Conservation (phyloP, 2,329 filamentous ascomycete species). For the Calycina herbarum region DNA sequence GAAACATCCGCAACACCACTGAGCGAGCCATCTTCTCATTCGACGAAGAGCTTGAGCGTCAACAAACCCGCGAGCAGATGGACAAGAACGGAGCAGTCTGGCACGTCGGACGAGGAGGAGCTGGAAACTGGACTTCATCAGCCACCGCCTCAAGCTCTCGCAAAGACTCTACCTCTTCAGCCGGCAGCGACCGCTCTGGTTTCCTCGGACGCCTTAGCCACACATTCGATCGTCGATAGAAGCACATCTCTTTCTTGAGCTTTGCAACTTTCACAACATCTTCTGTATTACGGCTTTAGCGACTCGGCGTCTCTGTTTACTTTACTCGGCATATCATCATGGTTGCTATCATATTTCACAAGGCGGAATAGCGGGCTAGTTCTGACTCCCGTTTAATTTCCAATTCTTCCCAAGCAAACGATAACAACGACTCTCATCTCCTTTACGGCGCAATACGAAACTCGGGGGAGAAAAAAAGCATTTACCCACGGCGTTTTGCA, state of each 20-base stretch:
- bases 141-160: constrained; percentile 18
- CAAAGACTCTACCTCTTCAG: constrained; percentile 32
- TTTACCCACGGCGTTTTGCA: constrained; percentile 12
- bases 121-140: constrained; percentile 31
- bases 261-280: constrained; percentile 8
- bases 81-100: constrained; percentile 29
- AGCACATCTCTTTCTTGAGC: background rate
- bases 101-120: constrained; percentile 37
- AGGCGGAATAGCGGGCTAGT: constrained; percentile 17
- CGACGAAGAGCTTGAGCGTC: constrained; percentile 36
- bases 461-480: constrained; percentile 18
- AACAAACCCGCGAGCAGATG: constrained; percentile 33
- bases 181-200: constrained; percentile 20
- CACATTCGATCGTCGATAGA: constrained; percentile 27
- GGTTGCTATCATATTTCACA: constrained; percentile 11
- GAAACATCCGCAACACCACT: constrained; percentile 34
- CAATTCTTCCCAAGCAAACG: background rate
- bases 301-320: background rate
- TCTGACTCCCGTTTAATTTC: constrained; percentile 15
- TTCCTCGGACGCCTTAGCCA: constrained; percentile 32
- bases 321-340: constrained; percentile 13
- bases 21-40: constrained; percentile 37
- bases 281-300: constrained; percentile 16
- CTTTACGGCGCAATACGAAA: constrained; percentile 17
- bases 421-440: constrained; percentile 15